Evolutionary conservation across 495 filamentous ascomycete species (phyloP), one percentile per base, ranked within the genome.

Genomic region (Aspergillus carlsbadensis): DNA sequence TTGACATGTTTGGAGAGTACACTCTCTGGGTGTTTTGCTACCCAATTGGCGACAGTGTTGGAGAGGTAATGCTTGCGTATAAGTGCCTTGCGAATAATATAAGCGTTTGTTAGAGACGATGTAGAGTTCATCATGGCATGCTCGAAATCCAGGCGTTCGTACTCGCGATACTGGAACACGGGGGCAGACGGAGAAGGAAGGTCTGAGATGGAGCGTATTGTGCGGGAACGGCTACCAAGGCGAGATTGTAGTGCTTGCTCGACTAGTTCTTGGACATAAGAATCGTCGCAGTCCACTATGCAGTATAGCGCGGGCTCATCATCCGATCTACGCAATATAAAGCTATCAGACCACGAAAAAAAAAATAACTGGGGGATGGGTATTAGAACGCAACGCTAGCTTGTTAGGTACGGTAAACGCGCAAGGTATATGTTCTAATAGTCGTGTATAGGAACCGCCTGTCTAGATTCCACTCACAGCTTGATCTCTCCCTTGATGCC

Each of bases 1-100:
- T 91, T 89, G 36, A 95, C 80, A 56, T 91, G 84, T 2, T 75
- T 74, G 41, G 72, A 75, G 1, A 98, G 77, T 2, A 84, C 68
- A 15, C 85, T 89, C 33, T 80, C 72, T 0, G 93, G 91, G 60
- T 92, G 75, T 64, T 98, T 98, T 17, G 86, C 81, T 11, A 88
- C 73, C 87, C 91, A 96, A 60, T 85, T 85, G 37, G 83, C 74
- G 34, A 95, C 81, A 0, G 93, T 96, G 14, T 85, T 84, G 5
- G 85, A 82, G 3, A 98, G 80, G 67, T 91, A 96, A 67, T 98
- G 94, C 69, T 98, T 98, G 45, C 94, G 84, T 64, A 97, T 96
- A n/a, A 98, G 74, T 1, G 94, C 94, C 79, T 97, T 98, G 63
- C 94, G 91, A 69, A 96, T 92, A 63, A 96, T 84, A 66, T 96